Percentiles rank a stretch among this genome's conserved stretches.
Evolutionary conservation across 495 filamentous ascomycete genomes (phyloP).

Genomic region (Aspergillus leporis): DNA sequence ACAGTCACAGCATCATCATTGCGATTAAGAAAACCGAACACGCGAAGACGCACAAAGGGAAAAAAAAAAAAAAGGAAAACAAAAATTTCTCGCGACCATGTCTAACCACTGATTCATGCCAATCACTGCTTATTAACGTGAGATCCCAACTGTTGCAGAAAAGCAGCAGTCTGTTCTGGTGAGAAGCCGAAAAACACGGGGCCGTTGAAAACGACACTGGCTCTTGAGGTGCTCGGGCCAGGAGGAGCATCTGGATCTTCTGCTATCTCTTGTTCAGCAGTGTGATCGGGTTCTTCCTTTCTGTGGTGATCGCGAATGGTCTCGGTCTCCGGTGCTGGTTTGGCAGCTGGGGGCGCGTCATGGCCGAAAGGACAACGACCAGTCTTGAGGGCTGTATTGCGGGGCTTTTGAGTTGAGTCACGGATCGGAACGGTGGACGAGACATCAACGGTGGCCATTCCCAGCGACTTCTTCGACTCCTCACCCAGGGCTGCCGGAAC

Average conservation of each 20-base stretch:
- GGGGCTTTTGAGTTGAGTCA: slow-evolving; percentile 21
- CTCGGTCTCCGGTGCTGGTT: slow-evolving; percentile 19
- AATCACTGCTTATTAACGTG: not conserved
- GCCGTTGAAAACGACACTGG: slow-evolving; percentile 78
- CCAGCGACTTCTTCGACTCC: slow-evolving; percentile 15
- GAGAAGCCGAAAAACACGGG: slow-evolving; percentile 89
- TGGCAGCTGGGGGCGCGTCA: slow-evolving; percentile 26
- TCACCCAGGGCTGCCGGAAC: slow-evolving; percentile 21
- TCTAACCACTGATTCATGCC: not conserved
- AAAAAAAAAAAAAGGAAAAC: not conserved
- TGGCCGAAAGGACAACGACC: slow-evolving; percentile 55
- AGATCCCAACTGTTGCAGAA: slow-evolving; percentile 59
- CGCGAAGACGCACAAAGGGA: not conserved
- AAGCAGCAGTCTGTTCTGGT: slow-evolving; percentile 69
- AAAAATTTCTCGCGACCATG: not conserved
- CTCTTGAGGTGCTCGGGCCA: slow-evolving; percentile 14
- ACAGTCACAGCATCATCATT: no score
- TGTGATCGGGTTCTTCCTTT: slow-evolving; percentile 3
- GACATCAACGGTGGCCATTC: slow-evolving; percentile 13
- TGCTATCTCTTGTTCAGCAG: slow-evolving; percentile 4
- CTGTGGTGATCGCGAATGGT: slow-evolving; percentile 15
- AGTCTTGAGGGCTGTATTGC: slow-evolving; percentile 24
- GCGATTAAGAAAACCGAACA: no score
- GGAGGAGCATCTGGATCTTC: not conserved
- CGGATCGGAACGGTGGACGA: slow-evolving; percentile 13